Evolutionary conservation across 2,329 filamentous ascomycete species (phyloP).

Genomic region (Didymellaceae sp.): DNA sequence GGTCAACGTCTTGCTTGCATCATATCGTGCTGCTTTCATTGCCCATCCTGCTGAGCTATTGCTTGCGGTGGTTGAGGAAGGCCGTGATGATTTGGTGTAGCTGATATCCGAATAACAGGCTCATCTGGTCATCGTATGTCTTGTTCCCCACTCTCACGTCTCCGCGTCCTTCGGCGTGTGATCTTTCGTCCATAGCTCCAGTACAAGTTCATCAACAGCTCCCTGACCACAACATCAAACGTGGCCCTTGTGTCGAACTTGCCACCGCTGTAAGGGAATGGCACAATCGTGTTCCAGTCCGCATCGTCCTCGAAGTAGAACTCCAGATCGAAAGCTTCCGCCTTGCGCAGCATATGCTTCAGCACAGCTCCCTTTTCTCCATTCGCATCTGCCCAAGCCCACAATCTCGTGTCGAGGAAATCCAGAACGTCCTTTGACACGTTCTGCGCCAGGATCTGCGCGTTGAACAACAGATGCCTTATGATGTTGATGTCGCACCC

Average conservation of each 20-base stretch:
- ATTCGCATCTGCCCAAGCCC: slow-evolving; percentile 43
- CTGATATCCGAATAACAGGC: too few species aligned
- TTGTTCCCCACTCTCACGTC: slow-evolving; percentile 1
- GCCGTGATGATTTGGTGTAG: neutral
- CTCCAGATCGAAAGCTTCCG: slow-evolving; percentile 41
- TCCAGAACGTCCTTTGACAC: slow-evolving; percentile 30
- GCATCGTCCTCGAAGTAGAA: slow-evolving; percentile 42
- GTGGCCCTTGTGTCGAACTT: slow-evolving; percentile 41
- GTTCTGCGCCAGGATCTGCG: slow-evolving; percentile 36
- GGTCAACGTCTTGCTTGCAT: too few species aligned
- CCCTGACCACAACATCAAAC: slow-evolving; percentile 33
- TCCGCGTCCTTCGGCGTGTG: slow-evolving; percentile 27
- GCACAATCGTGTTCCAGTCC: slow-evolving; percentile 38
- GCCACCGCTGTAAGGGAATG: slow-evolving; percentile 43
- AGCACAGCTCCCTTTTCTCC: slow-evolving; percentile 35
- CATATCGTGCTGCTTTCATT: slow-evolving; percentile 10
- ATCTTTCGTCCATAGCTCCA: slow-evolving; percentile 43
- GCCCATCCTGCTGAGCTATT: neutral
- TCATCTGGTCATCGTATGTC: neutral
- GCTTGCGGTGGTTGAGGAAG: slow-evolving; percentile 8
- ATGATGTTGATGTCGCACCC: slow-evolving; percentile 39
- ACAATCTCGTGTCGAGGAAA: slow-evolving; percentile 43
- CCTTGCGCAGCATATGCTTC: slow-evolving; percentile 41
- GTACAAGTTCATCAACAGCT: slow-evolving; percentile 42
- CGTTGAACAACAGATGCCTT: slow-evolving; percentile 45